A percentile compares a stretch with the other conserved stretches of the same genome.
Conservation (phyloP, 306 rosid genomes). For the Cucumis sativus region DNA sequence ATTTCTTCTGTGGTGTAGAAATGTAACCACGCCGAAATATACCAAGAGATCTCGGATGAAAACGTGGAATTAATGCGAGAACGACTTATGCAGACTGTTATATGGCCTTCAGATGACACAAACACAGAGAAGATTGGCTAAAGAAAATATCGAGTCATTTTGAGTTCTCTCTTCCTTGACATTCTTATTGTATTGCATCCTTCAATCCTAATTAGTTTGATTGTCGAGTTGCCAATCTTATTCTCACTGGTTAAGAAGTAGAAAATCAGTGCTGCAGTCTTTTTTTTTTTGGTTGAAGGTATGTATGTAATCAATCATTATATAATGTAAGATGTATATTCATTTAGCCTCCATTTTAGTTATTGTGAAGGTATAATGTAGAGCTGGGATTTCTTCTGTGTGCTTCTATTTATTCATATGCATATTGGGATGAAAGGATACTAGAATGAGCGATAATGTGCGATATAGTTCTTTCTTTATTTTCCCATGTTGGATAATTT, state of each 20-base stretch:
- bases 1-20: conserved; percentile 36
- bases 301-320: not conserved
- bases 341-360: not conserved
- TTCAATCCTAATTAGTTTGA: conserved; percentile 5
- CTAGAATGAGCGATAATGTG: not conserved
- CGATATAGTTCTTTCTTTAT: not conserved
- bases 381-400: not conserved
- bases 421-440: not conserved
- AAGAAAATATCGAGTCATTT: conserved; percentile 5
- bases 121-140: conserved; percentile 77
- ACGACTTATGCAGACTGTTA: conserved; percentile 78
- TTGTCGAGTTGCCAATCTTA: conserved; percentile 11
- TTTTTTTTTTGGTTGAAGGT: not conserved
- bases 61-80: conserved; percentile 93
- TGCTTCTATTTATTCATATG: not conserved
- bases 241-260: conserved; percentile 7
- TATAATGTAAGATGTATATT: not conserved
- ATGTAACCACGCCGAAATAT: conserved; percentile 88
- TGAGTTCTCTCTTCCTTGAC: conserved; percentile 2
- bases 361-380: not conserved
- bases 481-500: not conserved
- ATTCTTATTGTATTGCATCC: conserved; percentile 15
- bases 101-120: conserved; percentile 98
- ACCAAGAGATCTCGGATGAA: conserved; percentile 67
- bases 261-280: not conserved